Evolutionary conservation across 768 basidiomycete species (phyloP).

Genomic region (Boletellus emodensis): DNA sequence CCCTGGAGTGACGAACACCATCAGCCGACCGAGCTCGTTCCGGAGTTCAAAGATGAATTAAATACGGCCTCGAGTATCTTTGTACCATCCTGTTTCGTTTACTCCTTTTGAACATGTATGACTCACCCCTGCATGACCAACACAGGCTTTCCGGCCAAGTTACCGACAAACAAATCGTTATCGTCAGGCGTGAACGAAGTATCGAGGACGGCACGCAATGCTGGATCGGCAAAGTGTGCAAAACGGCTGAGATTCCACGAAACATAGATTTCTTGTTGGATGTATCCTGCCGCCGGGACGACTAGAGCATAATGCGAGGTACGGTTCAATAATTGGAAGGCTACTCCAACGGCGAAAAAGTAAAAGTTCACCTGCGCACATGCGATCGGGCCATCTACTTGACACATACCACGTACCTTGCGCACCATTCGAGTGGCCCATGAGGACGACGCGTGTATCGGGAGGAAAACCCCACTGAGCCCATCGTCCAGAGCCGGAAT

Average conservation of each 20-base stretch:
- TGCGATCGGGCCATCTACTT: slow-evolving; percentile 71
- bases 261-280: slow-evolving; percentile 85
- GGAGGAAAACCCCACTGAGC: slow-evolving; percentile 36
- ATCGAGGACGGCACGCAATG: slow-evolving; percentile 66
- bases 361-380: slow-evolving; percentile 51
- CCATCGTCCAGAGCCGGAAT: slow-evolving; percentile 33
- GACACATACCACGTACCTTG: slow-evolving; percentile 88
- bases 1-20: slow-evolving; percentile 40
- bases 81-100: neutral
- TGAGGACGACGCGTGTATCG: slow-evolving; percentile 49
- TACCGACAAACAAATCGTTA: slow-evolving; percentile 82
- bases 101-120: neutral
- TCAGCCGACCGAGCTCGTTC: neutral
- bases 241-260: slow-evolving; percentile 69
- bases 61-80: neutral
- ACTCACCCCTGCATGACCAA: slow-evolving; percentile 77
- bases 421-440: slow-evolving; percentile 93
- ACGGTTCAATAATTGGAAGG: neutral
- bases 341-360: neutral
- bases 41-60: neutral
- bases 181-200: slow-evolving; percentile 77
- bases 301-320: slow-evolving; percentile 34
- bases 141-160: slow-evolving; percentile 64
- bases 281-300: slow-evolving; percentile 76
- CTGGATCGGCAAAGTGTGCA: slow-evolving; percentile 75